Percentiles rank a stretch among this genome's conserved stretches.
These are phyloP conservation scores for Fusarium kyushuense DNA, from an alignment of 2,329 filamentous ascomycete species.

Conservation along the genomic window DNA sequence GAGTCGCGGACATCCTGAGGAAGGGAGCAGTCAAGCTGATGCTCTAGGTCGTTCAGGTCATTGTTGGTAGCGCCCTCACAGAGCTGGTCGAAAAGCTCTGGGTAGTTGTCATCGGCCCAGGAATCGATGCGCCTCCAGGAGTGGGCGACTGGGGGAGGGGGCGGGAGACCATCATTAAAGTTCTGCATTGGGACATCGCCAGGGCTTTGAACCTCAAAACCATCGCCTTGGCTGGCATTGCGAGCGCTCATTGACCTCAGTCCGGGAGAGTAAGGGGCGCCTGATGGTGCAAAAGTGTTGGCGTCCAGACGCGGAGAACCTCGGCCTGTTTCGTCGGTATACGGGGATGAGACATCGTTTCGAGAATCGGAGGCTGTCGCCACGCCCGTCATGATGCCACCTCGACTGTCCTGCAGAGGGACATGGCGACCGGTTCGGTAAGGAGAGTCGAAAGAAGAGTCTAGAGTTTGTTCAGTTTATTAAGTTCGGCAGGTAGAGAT, in stretches of 20 bases:
- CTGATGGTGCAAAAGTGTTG: slow-evolving; percentile 62
- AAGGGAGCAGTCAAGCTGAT: slow-evolving; percentile 92
- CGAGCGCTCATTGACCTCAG: slow-evolving; percentile 82
- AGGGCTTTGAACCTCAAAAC: slow-evolving; percentile 76
- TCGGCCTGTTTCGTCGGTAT: slow-evolving; percentile 76
- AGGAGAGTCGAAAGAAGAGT: slow-evolving; percentile 92
- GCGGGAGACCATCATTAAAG: slow-evolving; percentile 91
- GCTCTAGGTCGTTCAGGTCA: slow-evolving; percentile 96
- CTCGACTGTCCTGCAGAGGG: slow-evolving; percentile 83
- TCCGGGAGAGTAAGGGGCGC: slow-evolving; percentile 88
- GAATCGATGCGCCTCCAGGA: slow-evolving; percentile 95
- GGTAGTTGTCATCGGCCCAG: slow-evolving; percentile 96
- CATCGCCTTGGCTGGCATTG: slow-evolving; percentile 71
- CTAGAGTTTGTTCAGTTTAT: slow-evolving; percentile 59
- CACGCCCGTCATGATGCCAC: slow-evolving; percentile 86
- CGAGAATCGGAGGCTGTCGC: slow-evolving; percentile 91
- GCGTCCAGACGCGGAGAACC: slow-evolving; percentile 58
- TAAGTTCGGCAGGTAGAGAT: slow-evolving; percentile 9
- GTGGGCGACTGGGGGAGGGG: slow-evolving; percentile 86
- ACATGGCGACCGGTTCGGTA: slow-evolving; percentile 92
- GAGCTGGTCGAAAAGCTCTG: slow-evolving; percentile 92
- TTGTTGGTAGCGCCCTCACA: slow-evolving; percentile 93
- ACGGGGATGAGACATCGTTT: slow-evolving; percentile 82
- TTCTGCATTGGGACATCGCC: slow-evolving; percentile 97
- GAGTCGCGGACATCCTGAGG: slow-evolving; percentile 95